Evolutionary conservation across 2,329 filamentous ascomycete species (phyloP).

Genomic region (Neofusicoccum umdonicola): DNA sequence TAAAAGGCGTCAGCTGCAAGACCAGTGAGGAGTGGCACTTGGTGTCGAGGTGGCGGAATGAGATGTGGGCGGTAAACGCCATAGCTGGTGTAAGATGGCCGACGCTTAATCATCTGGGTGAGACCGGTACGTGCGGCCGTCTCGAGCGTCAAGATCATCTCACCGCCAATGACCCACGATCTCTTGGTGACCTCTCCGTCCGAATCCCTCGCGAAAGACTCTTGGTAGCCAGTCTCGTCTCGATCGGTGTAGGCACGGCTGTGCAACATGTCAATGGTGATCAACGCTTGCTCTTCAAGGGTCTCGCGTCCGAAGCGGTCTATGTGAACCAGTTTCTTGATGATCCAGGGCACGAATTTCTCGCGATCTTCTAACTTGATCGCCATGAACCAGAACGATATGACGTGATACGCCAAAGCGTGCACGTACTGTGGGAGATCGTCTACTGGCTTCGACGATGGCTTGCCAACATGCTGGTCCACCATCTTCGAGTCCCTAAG

Average conservation of each 20-base stretch:
- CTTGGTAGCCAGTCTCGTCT: slow-evolving; percentile 69
- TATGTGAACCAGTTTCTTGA: slow-evolving; percentile 74
- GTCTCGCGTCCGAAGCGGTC: slow-evolving; percentile 72
- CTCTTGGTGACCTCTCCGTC: slow-evolving; percentile 67
- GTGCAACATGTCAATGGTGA: slow-evolving; percentile 94
- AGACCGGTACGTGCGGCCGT: slow-evolving; percentile 66
- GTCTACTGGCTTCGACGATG: slow-evolving; percentile 52
- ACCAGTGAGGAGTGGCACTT: slow-evolving; percentile 39
- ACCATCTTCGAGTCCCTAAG: slow-evolving; percentile 12
- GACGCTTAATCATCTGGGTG: slow-evolving; percentile 68
- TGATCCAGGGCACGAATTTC: slow-evolving; percentile 86
- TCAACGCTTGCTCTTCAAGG: slow-evolving; percentile 87
- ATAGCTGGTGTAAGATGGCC: slow-evolving; percentile 53
- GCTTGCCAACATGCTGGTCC: neutral
- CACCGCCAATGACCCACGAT: slow-evolving; percentile 69
- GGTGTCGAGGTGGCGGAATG: slow-evolving; percentile 39
- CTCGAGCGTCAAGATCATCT: slow-evolving; percentile 56
- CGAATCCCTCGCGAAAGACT: slow-evolving; percentile 61
- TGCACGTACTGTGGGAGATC: slow-evolving; percentile 92
- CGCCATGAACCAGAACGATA: slow-evolving; percentile 95
- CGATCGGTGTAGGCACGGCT: slow-evolving; percentile 81
- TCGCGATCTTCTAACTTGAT: slow-evolving; percentile 80
- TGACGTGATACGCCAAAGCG: slow-evolving; percentile 88
- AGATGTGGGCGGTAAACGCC: slow-evolving; percentile 38
- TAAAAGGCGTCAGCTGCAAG: slow-evolving; percentile 42